phyloP scores from a whole-genome alignment of 1,139 yeast genomes.

The Suhomyces bokatorum region DNA sequence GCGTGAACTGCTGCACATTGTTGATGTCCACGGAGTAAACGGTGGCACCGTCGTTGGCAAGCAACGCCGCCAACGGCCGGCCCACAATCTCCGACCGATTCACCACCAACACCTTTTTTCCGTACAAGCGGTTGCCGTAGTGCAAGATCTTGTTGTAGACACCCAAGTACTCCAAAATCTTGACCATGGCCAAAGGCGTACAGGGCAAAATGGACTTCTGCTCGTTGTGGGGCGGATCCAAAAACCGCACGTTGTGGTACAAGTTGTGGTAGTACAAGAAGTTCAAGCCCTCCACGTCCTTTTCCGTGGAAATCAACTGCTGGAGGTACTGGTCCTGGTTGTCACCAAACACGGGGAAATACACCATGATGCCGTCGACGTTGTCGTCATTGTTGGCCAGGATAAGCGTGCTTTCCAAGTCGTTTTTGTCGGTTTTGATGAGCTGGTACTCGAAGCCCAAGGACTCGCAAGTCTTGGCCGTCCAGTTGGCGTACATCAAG shows the following conservation, averaged over 20 bases:
- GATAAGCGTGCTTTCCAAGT: conserved; percentile 77
- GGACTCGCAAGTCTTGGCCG: conserved; percentile 83
- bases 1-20: conserved; percentile 84
- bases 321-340: conserved; percentile 94
- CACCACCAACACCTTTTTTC: conserved; percentile 85
- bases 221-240: conserved; percentile 65
- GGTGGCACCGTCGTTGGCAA: conserved; percentile 96
- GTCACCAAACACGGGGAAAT: conserved; percentile 95
- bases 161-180: conserved; percentile 85
- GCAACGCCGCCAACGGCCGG: conserved; percentile 89
- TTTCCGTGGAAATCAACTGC: conserved; percentile 81
- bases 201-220: conserved; percentile 92
- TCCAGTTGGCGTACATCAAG: conserved; percentile 92
- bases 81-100: conserved; percentile 97
- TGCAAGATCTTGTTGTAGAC: conserved; percentile 79
- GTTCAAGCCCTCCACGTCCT: conserved; percentile 95
- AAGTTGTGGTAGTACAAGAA: conserved; percentile 89
- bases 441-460: conserved; percentile 85
- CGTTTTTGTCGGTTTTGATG: conserved; percentile 72
- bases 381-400: conserved; percentile 75
- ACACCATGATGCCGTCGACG: conserved; percentile 95
- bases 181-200: conserved; percentile 92
- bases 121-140: conserved; percentile 89
- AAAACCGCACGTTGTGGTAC: conserved; percentile 85
- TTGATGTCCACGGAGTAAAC: conserved; percentile 90